Conservation (phyloP, 176 grass and related monocot genomes). For the Luzula sylvatica region DNA sequence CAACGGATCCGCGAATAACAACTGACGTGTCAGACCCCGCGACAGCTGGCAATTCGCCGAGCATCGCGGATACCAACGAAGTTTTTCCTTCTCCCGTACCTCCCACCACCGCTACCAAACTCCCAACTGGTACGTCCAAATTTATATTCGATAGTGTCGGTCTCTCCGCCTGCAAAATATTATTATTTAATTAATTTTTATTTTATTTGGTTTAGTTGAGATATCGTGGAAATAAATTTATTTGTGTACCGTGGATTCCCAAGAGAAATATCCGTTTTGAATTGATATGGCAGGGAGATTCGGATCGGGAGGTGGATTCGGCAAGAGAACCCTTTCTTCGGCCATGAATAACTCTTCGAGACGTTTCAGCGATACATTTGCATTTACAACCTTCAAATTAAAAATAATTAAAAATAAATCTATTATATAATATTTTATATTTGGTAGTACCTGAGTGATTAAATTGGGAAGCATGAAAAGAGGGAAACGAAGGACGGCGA, state of each 20-base stretch:
- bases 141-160: constrained; percentile 95
- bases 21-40: constrained; percentile 62
- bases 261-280: constrained; percentile 83
- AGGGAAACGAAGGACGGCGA: constrained; percentile 91
- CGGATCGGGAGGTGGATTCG: constrained; percentile 70
- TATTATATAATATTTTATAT: no score
- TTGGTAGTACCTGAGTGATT: constrained; percentile 99
- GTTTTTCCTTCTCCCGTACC: constrained; percentile 99
- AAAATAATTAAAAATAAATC: neutral
- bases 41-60: constrained; percentile 75
- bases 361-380: constrained; percentile 86
- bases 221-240: neutral
- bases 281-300: constrained; percentile 81
- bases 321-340: constrained; percentile 79
- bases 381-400: constrained; percentile 78
- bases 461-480: constrained; percentile 95
- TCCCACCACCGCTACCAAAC: constrained; percentile 90
- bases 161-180: constrained; percentile 47
- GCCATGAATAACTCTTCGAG: constrained; percentile 71
- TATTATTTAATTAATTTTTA: constrained; percentile 15
- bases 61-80: constrained; percentile 96
- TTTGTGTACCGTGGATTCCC: constrained; percentile 63
- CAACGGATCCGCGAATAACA: constrained; percentile 61
- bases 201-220: neutral
- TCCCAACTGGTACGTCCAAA: constrained; percentile 79